Evolutionary conservation across 257 asterid genomes (phyloP).

Genomic region (Sherardia arvensis): DNA sequence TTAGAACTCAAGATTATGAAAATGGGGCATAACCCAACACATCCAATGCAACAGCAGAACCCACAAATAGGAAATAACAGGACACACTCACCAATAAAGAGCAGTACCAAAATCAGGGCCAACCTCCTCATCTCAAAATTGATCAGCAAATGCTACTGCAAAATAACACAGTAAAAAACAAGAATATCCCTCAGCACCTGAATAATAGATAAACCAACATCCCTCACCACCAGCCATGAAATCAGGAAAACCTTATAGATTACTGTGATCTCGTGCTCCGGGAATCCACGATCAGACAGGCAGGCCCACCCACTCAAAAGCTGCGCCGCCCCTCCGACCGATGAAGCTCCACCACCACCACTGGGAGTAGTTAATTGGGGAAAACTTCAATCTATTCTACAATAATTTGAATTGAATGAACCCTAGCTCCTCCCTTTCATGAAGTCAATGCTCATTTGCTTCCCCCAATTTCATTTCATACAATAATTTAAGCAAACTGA

Average conservation of each 20-base stretch:
- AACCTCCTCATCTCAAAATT: slow-evolving; percentile 34
- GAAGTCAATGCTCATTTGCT: no score
- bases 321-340: slow-evolving; percentile 13
- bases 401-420: not conserved
- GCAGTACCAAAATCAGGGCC: slow-evolving; percentile 35
- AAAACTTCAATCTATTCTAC: not conserved
- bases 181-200: not conserved
- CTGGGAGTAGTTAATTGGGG: not conserved
- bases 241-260: slow-evolving; percentile 14
- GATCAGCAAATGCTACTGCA: slow-evolving; percentile 13
- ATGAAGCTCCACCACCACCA: not conserved
- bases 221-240: slow-evolving; percentile 7
- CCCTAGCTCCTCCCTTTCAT: not conserved
- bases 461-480: not conserved
- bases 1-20: not conserved
- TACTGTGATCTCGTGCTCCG: slow-evolving; percentile 51
- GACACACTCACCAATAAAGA: slow-evolving; percentile 43
- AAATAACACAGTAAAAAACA: not conserved
- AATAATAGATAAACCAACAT: not conserved
- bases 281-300: slow-evolving; percentile 9
- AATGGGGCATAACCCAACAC: not conserved
- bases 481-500: not conserved
- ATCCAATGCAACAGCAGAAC: not conserved
- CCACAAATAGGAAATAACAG: not conserved
- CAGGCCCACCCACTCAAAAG: slow-evolving; percentile 5